phyloP scores from a whole-genome alignment of 1,139 yeast species.

The Arxiozyma telluris region DNA sequence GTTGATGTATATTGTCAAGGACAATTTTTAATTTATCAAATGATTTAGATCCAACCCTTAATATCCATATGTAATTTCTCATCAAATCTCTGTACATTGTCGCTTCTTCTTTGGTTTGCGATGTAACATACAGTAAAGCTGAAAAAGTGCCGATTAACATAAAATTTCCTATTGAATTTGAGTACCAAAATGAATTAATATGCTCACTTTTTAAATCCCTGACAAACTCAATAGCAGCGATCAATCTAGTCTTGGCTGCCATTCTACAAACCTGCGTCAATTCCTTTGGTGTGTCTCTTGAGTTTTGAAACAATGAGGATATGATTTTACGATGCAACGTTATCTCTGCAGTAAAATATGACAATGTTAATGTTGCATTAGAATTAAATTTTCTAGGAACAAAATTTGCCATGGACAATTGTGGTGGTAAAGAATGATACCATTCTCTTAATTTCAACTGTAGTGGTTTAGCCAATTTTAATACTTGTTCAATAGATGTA shows the following conservation, averaged over 20 bases:
- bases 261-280: conserved; percentile 65
- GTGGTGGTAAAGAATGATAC: conserved; percentile 72
- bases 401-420: conserved; percentile 55
- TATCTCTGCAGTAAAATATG: conserved; percentile 81
- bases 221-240: conserved; percentile 76
- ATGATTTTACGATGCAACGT: conserved; percentile 76
- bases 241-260: conserved; percentile 72
- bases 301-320: conserved; percentile 36
- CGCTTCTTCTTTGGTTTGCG: conserved; percentile 53
- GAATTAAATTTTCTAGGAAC: conserved; percentile 54
- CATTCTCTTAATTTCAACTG: conserved; percentile 72
- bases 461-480: conserved; percentile 73
- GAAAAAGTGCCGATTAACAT: conserved; percentile 84
- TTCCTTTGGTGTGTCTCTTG: conserved; percentile 47
- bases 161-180: conserved; percentile 67
- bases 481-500: conserved; percentile 52
- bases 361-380: conserved; percentile 71
- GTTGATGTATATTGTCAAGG: conserved; percentile 53
- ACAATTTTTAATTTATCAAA: conserved; percentile 71
- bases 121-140: conserved; percentile 58
- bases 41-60: conserved; percentile 63
- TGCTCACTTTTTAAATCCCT: conserved; percentile 71
- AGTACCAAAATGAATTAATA: conserved; percentile 81
- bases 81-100: conserved; percentile 56
- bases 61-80: conserved; percentile 64